Evolutionary conservation across 2,329 filamentous ascomycete genomes (phyloP).

Genomic region (Harringtonia lauricola): DNA sequence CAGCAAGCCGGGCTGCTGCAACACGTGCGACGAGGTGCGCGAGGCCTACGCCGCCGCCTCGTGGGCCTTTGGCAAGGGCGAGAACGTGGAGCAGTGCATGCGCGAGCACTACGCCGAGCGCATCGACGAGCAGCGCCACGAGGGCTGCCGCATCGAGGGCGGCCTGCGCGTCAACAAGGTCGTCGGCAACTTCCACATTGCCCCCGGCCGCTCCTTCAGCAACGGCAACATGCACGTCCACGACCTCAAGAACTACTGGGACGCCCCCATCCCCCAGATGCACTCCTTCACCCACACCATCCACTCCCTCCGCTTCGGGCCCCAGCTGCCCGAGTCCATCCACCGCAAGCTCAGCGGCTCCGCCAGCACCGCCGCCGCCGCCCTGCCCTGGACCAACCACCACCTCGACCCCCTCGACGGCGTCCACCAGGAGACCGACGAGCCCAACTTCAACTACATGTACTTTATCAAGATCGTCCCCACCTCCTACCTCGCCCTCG

Average conservation of each 20-base stretch:
- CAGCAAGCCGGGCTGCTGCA: conserved; percentile 81
- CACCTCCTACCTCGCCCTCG: conserved; percentile 86
- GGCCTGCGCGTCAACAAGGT: conserved; percentile 95
- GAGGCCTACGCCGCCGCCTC: conserved; percentile 83
- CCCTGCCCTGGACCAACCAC: conserved; percentile 69
- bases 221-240: conserved; percentile 96
- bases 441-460: conserved; percentile 92
- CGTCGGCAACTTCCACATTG: conserved; percentile 96
- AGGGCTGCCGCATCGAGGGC: conserved; percentile 92
- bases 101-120: conserved; percentile 89
- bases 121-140: conserved; percentile 74
- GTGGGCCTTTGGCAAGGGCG: conserved; percentile 90
- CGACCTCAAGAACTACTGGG: conserved; percentile 92
- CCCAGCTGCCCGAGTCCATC: conserved; percentile 69
- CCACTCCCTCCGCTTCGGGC: conserved; percentile 85
- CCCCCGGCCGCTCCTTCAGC: conserved; percentile 90
- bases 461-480: conserved; percentile 99
- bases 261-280: conserved; percentile 51
- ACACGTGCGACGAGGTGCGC: conserved; percentile 91
- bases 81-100: conserved; percentile 88
- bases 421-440: conserved; percentile 63
- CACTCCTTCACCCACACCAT: conserved; percentile 88
- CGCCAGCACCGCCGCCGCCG: conserved; percentile 31
- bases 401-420: conserved; percentile 86
- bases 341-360: conserved; percentile 37